Evolutionary conservation across 106 monocot species (phyloP), one percentile per base, ranked within the genome.

Genomic region (Apostasia shenzhenica): DNA sequence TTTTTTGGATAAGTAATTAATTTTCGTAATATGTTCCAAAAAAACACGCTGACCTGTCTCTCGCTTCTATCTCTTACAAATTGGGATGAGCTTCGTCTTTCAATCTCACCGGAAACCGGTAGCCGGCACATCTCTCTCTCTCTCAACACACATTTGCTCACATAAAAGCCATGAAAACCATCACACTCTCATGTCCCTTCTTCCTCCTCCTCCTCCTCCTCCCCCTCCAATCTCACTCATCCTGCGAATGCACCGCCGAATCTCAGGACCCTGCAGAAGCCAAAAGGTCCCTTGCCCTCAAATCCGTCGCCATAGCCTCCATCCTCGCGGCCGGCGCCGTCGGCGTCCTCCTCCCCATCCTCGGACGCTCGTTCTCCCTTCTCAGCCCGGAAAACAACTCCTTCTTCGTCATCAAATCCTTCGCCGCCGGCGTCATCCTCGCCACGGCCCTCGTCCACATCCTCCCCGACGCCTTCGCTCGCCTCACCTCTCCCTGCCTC

Each of bases 371-470:
- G 7, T 53, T 89, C 6, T 53, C 71, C 1, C 64, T 60, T 8
- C 75, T 89, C 8, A 61, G 61, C 2, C 85, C 85, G 12, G 82
- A 82, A 43, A 69, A 55, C 47, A 66, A 85, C 56, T 8, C 73
- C 2, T 89, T 89, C 70, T 80, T 89, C 55, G 49, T 82, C 3
- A 54, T 89, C 58, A 89, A 85, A 50, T 70, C 88, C 41, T 85
- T 82, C n/a, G 89, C 89, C 1, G 85, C 85, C 3, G 89, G 85
- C 4, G 85, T 88, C 39, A 88, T 88, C 44, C 79, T 88, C 4
- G 81, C 88, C 3, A 88, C 88, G 2, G 88, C 76, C 38, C 41
- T 85, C 65, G 73, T 88, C 12, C 88, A 88, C 68, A 82, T 88
- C 48, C 72, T 88, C 13, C 88, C 88, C 3, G 79, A 72, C 54